Base-by-base conservation (phyloP, 164 flowering plant genomes). In the Annona cherimola region DNA sequence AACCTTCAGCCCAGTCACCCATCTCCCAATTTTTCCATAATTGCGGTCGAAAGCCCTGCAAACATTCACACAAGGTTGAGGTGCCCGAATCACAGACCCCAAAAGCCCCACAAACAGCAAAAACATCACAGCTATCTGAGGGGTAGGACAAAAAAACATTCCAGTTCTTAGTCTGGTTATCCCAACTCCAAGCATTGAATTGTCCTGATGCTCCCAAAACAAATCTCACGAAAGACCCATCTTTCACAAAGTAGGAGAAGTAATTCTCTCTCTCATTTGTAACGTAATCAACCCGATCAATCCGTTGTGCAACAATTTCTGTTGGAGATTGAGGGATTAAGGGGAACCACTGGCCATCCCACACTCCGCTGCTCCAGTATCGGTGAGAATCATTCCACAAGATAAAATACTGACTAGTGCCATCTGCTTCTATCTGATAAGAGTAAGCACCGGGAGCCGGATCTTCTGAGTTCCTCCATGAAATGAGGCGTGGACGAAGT, bases 391-490 rank as follows among this genome's bases (percentile, higher is more conserved):
- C 59, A 7, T 76, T 76, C 75, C 79, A 65, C 57, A 45, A 3
- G 2, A 72, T 41, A 4, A 42, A 45, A 42, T 46, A 72, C 63
- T 54, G 69, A 39, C 4, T 55, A n/a, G 64, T 57, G 18, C 55
- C 71, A 19, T 64, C 50, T 46, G 43, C 61, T 26, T 61, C 69
- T 14, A 72, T 40, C 55, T 42, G 60, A 8, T 71, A 76, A 11
- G 86, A 76, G 73, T 75, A 85, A 0, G 77, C 78, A 11, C 93
- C 92, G 0, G 83, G 75, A 3, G 85, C 76, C 19, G 92, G 90
- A 78, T 88, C 83, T 3, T 87, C 86, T 2, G 66, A 4, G 61
- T 79, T 87, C 63, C 73, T 87, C 93, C 92, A 89, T 6, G 96
- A 83, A 54, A 78, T 80, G 1, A 86, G 79, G 18, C 5, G 70